These are phyloP conservation scores for Penicillium waksmanii DNA, from an alignment of 495 filamentous ascomycete genomes.

Conservation along the genomic window DNA sequence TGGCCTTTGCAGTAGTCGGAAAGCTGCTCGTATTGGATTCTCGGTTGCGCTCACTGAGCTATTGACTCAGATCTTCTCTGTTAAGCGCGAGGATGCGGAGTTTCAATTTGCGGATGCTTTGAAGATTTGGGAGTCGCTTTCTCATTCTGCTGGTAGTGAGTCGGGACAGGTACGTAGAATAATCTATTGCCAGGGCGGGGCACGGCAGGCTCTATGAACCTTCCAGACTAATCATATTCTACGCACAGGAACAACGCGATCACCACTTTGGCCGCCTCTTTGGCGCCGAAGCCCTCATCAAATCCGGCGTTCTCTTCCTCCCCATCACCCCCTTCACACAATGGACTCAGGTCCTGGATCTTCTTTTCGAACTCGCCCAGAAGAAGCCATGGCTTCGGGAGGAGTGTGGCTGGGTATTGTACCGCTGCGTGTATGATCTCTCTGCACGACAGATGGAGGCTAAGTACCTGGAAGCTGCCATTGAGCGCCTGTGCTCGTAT, in stretches of 20 bases:
- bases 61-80: conserved; percentile 58
- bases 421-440: conserved; percentile 50
- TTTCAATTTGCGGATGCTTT: conserved; percentile 57
- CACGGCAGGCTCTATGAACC: conserved; percentile 12
- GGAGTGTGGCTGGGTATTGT: conserved; percentile 77
- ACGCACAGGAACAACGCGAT: conserved; percentile 76
- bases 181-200: neutral
- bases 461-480: conserved; percentile 59
- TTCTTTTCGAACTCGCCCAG: conserved; percentile 59
- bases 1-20: conserved; percentile 86
- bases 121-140: conserved; percentile 68
- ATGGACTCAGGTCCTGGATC: conserved; percentile 62
- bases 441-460: conserved; percentile 37
- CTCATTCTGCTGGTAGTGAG: conserved; percentile 63
- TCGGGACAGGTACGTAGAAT: conserved; percentile 58
- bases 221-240: conserved; percentile 7
- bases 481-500: conserved; percentile 62
- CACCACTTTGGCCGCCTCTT: conserved; percentile 84
- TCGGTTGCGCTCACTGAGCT: conserved; percentile 87
- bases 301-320: conserved; percentile 70
- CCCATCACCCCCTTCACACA: conserved; percentile 47
- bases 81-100: conserved; percentile 32
- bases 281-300: conserved; percentile 81
- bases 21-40: conserved; percentile 89
- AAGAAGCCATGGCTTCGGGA: conserved; percentile 86